Evolutionary conservation across 768 basidiomycete genomes (phyloP).

Genomic region (Suillus placidus): DNA sequence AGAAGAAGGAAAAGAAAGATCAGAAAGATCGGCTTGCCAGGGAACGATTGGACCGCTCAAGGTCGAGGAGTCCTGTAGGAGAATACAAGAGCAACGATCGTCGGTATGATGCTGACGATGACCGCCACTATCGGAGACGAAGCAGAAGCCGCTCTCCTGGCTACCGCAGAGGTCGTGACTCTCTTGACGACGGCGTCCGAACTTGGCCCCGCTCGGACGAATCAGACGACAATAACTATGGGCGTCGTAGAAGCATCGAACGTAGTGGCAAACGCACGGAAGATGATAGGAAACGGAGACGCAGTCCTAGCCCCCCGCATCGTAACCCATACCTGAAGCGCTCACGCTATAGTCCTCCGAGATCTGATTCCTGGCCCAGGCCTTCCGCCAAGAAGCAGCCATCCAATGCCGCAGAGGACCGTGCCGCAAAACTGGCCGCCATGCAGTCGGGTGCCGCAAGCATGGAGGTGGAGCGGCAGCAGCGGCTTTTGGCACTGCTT

Average conservation of each 20-base stretch:
- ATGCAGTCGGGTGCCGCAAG: constrained; percentile 79
- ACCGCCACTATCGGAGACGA: constrained; percentile 26
- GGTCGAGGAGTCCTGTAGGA: constrained; percentile 36
- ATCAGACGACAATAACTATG: constrained; percentile 46
- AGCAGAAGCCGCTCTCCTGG: constrained; percentile 36
- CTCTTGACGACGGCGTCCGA: constrained; percentile 29
- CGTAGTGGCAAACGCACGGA: constrained; percentile 26
- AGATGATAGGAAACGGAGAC: constrained; percentile 42
- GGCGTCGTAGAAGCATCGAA: constrained; percentile 30
- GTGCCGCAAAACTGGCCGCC: constrained; percentile 85
- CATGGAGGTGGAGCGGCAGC: constrained; percentile 69
- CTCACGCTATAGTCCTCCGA: constrained; percentile 47
- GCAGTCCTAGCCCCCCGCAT: constrained; percentile 37
- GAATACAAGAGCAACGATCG: constrained; percentile 27
- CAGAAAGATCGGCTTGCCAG: constrained; percentile 27
- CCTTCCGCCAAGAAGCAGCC: constrained; percentile 17
- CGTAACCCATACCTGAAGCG: constrained; percentile 45
- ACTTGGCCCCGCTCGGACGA: constrained; percentile 56
- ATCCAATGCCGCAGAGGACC: constrained; percentile 47
- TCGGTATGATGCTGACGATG: constrained; percentile 14
- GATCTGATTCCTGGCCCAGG: constrained; percentile 17
- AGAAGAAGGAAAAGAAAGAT: constrained; percentile 55
- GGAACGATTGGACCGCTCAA: constrained; percentile 33
- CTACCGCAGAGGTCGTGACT: constrained; percentile 18
- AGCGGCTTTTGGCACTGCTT: constrained; percentile 66